Evolutionary conservation across 345 rosid genomes (phyloP).

Genomic region (Mercurialis annua): DNA sequence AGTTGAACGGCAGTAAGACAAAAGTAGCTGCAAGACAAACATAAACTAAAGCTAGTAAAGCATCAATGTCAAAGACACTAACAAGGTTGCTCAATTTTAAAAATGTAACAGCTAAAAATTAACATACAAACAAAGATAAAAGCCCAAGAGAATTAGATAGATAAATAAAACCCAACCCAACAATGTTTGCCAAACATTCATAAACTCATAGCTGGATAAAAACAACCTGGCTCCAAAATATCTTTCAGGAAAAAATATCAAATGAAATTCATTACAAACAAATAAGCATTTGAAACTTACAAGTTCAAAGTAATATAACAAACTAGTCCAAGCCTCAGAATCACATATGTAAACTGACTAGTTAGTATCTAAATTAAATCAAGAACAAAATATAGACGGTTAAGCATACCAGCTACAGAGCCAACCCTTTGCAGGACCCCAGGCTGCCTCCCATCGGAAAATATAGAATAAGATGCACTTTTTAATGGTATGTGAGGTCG

Average conservation of each 20-base stretch:
- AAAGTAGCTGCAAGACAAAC: constrained; percentile 64
- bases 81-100: neutral
- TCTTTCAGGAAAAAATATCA: neutral
- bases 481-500: constrained; percentile 46
- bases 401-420: constrained; percentile 74
- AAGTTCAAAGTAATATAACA: neutral
- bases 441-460: constrained; percentile 52
- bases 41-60: constrained; percentile 20
- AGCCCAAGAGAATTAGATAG: neutral
- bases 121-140: neutral
- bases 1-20: constrained; percentile 80
- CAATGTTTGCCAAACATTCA: neutral
- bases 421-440: constrained; percentile 90
- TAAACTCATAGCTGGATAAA: neutral
- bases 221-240: neutral
- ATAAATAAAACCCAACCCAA: neutral
- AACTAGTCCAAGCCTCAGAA: neutral
- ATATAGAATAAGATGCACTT: constrained; percentile 44
- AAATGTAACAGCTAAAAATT: neutral
- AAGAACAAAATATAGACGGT: neutral
- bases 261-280: neutral
- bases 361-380: constrained; percentile 9
- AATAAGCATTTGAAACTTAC: neutral
- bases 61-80: constrained; percentile 1
- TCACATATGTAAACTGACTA: neutral